These are phyloP conservation scores for Casuarina equisetifolia DNA, from an alignment of 306 rosid genomes.

Conservation along the genomic window DNA sequence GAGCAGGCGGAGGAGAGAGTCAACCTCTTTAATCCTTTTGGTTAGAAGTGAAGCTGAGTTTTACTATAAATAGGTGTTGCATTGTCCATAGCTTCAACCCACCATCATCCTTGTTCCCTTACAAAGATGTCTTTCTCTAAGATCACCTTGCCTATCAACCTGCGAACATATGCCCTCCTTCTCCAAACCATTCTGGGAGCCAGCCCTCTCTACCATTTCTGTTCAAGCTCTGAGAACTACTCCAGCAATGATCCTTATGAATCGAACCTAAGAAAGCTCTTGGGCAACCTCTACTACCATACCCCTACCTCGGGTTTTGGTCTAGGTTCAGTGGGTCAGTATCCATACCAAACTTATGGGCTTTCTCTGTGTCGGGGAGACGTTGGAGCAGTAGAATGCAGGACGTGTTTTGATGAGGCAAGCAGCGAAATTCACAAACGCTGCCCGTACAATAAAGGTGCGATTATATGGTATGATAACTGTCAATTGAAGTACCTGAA, in stretches of 20 bases:
- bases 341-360: not conserved
- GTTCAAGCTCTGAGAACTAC: slow-evolving; percentile 8
- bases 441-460: slow-evolving; percentile 9
- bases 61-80: not conserved
- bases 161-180: not conserved
- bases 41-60: not conserved
- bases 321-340: not conserved
- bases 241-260: slow-evolving; percentile 6
- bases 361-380: not conserved
- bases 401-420: not conserved
- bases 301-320: slow-evolving; percentile 5
- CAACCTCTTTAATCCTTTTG: not conserved
- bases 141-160: not conserved
- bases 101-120: not conserved
- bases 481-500: slow-evolving; percentile 1
- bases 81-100: not conserved
- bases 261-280: not conserved
- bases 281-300: not conserved
- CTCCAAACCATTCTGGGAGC: not conserved
- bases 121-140: not conserved
- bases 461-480: not conserved
- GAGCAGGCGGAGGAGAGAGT: not conserved
- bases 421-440: not conserved
- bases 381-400: not conserved
- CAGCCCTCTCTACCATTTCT: not conserved